Percentiles rank a stretch among this genome's conserved stretches.
phyloP scores from a whole-genome alignment of 2,329 filamentous ascomycete genomes.

The Trichoderma polysporum region DNA sequence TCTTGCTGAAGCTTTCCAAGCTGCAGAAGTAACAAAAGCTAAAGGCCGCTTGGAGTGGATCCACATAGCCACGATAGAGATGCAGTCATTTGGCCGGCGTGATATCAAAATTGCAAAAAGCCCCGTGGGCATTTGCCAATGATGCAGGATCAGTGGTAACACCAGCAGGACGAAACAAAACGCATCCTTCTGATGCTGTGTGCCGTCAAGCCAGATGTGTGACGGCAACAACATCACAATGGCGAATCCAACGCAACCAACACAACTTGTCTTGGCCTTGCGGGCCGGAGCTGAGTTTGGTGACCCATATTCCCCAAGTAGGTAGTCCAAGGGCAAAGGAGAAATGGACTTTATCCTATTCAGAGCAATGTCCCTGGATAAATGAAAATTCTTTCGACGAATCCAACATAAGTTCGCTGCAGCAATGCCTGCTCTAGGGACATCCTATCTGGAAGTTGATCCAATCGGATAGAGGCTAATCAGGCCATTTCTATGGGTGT shows the following conservation, averaged over 20 bases:
- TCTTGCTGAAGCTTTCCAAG: conserved; percentile 5
- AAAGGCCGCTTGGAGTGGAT: background rate
- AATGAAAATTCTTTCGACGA: conserved; percentile 5
- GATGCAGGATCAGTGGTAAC: background rate
- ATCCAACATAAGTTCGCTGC: conserved; percentile 7
- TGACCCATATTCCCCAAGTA: background rate
- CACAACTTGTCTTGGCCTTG: background rate
- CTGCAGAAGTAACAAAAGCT: conserved; percentile 10
- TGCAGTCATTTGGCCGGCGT: background rate
- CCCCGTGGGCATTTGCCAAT: conserved; percentile 3
- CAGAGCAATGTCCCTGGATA: background rate
- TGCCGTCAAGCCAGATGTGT: background rate
- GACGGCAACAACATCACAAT: background rate
- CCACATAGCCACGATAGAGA: background rate
- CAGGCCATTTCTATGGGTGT: conserved; percentile 1
- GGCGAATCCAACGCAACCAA: background rate
- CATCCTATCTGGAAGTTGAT: background rate
- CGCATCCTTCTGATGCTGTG: conserved; percentile 7
- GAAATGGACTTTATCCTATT: background rate
- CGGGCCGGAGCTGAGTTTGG: background rate
- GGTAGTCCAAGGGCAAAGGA: background rate
- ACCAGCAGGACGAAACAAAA: conserved; percentile 3
- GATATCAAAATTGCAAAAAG: background rate
- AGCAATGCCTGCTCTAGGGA: conserved; percentile 13
- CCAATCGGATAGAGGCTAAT: conserved; percentile 4